Base-by-base conservation (phyloP, 345 rosid genomes). In the Theobroma cacao region DNA sequence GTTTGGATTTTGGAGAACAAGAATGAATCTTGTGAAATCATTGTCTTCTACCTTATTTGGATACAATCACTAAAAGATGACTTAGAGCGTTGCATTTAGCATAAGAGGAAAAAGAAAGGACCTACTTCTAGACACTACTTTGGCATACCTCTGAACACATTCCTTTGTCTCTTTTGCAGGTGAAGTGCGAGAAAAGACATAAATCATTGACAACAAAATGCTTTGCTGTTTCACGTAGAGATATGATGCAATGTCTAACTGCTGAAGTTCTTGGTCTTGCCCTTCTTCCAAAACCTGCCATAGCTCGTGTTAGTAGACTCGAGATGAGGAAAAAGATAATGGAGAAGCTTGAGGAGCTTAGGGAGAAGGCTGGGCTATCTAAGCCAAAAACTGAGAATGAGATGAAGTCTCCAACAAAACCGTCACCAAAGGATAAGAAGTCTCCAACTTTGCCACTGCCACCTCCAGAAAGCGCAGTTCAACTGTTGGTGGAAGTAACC, bases 271-370 rank as follows among this genome's bases (percentile, higher is more conserved):
- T 75, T 7, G 41, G 69, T 61, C 56, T 75, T 20, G 36, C 59
- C 69, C 43, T 43, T 48, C 45, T 75, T 38, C 45, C 78, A 15
- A 85, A 88, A 83, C 80, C 89, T 24, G 88, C 90, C 0, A 88
- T 87, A 75, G 93, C 91, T 68, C 86, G 91, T 11, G 79, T 78
- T 38, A 81, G 87, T 40, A 88, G 87, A 74, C 79, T 77, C 0
- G 90, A 87, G 70, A 75, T 60, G 76, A 83, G 77, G 72, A 87
- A 30, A 71, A 84, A 84, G 77, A 75, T 82, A 43, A 41, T 83
- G 81, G 84, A 90, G 84, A 88, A 84, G 79, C 86, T 85, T 2
- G 71, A 83, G 70, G 82, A 74, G 84, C 84, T 88, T 52, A 82
- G 88, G 74, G 82, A 76, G 81, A 77, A 45, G 78, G 87, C 85